Evolutionary conservation across 2,329 filamentous ascomycete genomes (phyloP).

Genomic region (Apiospora rasikravindrae): DNA sequence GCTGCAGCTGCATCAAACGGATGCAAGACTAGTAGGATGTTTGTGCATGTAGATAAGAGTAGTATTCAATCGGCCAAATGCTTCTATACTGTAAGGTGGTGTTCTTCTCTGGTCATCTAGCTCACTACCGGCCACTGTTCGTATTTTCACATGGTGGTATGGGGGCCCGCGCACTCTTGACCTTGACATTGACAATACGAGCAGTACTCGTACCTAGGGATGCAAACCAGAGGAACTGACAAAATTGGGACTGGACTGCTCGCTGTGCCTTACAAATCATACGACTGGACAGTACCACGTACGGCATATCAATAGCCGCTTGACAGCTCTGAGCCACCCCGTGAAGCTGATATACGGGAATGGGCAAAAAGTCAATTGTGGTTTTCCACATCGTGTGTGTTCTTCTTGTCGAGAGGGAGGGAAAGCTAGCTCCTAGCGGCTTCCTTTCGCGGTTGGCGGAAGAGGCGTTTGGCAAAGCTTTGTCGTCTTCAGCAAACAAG

Average conservation of each 20-base stretch:
- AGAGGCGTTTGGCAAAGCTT: not conserved
- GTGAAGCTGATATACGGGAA: not conserved
- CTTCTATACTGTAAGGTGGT: not conserved
- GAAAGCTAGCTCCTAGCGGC: not conserved
- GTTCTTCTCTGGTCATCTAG: not conserved
- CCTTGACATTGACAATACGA: not conserved
- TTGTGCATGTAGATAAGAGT: not conserved
- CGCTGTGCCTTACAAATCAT: not conserved
- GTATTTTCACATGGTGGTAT: not conserved
- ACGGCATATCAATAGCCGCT: not conserved
- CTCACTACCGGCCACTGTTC: not conserved
- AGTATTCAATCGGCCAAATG: not conserved
- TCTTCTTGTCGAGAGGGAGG: not conserved
- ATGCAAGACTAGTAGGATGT: not conserved
- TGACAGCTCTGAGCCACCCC: not conserved
- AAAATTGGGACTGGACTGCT: not conserved
- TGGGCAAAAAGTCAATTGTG: not conserved
- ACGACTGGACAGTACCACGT: constrained; percentile 1
- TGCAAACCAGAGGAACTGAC: not conserved
- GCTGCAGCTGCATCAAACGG: not conserved
- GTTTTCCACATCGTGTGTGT: not conserved
- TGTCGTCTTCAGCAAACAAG: not conserved
- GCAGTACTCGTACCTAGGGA: not conserved
- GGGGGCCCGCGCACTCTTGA: not conserved
- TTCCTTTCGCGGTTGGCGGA: not conserved